Evolutionary conservation across 305 asterid species (phyloP).

Genomic region (Solanum hybrid): DNA sequence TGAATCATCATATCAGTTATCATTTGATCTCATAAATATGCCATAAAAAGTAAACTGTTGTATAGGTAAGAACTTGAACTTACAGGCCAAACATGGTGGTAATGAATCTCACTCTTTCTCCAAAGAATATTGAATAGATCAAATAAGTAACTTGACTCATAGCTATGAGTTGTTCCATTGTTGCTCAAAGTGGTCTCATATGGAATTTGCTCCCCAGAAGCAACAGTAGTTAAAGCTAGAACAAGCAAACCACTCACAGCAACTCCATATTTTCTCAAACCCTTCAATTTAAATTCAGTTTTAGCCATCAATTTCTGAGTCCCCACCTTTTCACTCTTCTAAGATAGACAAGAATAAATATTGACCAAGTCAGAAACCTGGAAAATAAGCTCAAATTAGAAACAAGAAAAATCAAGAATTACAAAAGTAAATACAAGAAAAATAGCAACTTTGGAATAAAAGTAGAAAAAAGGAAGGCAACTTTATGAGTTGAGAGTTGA

Average conservation of each 20-base stretch:
- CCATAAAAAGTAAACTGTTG: not conserved
- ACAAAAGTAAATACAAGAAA: not conserved
- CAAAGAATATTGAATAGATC: slow-evolving; percentile 21
- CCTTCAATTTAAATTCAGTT: not conserved
- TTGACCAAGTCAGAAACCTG: not conserved
- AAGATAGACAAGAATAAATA: not conserved
- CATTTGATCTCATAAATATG: not conserved
- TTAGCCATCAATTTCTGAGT: slow-evolving; percentile 5
- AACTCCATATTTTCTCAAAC: not conserved
- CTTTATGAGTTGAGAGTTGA: not conserved
- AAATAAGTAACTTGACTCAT: slow-evolving; percentile 20
- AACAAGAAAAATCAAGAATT: not conserved
- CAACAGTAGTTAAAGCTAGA: slow-evolving; percentile 26
- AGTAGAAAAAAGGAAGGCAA: not conserved
- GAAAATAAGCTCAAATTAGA: not conserved
- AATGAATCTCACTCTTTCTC: slow-evolving; percentile 14
- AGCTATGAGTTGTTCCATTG: slow-evolving; percentile 17
- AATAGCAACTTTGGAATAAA: not conserved
- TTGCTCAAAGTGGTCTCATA: slow-evolving; percentile 15
- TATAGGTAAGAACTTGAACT: slow-evolving; percentile 8
- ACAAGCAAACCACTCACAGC: not conserved
- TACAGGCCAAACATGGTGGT: slow-evolving; percentile 59
- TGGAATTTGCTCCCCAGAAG: slow-evolving; percentile 26
- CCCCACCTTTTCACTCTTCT: not conserved
- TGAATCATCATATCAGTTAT: not conserved